phyloP scores from a whole-genome alignment of 2,329 filamentous ascomycete genomes.

The Penicillium sp. region DNA sequence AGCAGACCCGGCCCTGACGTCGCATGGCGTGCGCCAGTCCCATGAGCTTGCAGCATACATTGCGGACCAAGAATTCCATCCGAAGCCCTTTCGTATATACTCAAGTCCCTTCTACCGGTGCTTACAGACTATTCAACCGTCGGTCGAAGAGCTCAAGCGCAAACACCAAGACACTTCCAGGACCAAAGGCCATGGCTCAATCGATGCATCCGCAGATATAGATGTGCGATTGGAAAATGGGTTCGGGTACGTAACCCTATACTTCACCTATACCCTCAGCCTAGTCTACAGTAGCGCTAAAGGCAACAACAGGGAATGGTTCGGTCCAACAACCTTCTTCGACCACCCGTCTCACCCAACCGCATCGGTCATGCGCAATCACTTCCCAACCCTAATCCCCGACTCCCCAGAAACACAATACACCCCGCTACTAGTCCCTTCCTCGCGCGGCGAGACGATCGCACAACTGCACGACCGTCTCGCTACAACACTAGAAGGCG shows the following conservation, averaged over 20 bases:
- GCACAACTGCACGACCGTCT: slow-evolving; percentile 73
- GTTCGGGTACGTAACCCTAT: slow-evolving; percentile 41
- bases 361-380: slow-evolving; percentile 54
- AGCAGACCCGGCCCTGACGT: slow-evolving; percentile 79
- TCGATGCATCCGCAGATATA: slow-evolving; percentile 34
- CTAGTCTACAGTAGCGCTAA: background rate
- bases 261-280: background rate
- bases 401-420: slow-evolving; percentile 50
- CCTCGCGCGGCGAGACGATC: slow-evolving; percentile 70
- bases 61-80: slow-evolving; percentile 27
- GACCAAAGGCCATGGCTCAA: slow-evolving; percentile 24
- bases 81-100: slow-evolving; percentile 58
- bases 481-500: slow-evolving; percentile 61
- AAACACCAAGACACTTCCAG: slow-evolving; percentile 4
- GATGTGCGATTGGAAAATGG: slow-evolving; percentile 50
- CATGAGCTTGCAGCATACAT: slow-evolving; percentile 60
- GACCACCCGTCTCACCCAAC: slow-evolving; percentile 74
- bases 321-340: slow-evolving; percentile 72
- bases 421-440: slow-evolving; percentile 61
- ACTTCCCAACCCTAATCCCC: slow-evolving; percentile 56
- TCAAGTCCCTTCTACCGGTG: slow-evolving; percentile 83
- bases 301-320: slow-evolving; percentile 67
- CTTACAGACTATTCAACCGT: slow-evolving; percentile 73
- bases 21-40: slow-evolving; percentile 79
- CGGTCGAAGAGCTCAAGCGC: slow-evolving; percentile 41